Evolutionary conservation across 2,329 filamentous ascomycete species (phyloP).

Genomic region (Immersiporthe knoxdaviesiana): DNA sequence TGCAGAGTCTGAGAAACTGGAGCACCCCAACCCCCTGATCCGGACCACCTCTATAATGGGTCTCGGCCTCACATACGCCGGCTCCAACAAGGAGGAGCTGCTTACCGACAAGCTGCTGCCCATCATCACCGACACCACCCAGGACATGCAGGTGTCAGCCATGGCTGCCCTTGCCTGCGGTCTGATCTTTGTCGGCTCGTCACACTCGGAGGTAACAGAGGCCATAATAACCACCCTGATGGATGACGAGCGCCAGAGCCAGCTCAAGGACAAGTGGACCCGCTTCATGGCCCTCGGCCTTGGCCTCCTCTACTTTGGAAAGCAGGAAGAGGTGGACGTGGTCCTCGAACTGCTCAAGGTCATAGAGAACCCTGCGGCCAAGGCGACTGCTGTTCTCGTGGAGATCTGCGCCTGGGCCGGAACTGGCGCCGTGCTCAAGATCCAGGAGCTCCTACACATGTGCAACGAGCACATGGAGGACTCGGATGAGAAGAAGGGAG

Average conservation of each 20-base stretch:
- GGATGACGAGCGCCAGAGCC: constrained; percentile 87
- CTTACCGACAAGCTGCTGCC: constrained; percentile 77
- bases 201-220: constrained; percentile 87
- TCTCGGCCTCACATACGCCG: constrained; percentile 90
- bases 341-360: constrained; percentile 96
- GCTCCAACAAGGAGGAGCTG: constrained; percentile 89
- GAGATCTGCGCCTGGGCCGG: constrained; percentile 98
- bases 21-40: constrained; percentile 76
- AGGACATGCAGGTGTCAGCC: constrained; percentile 93
- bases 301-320: constrained; percentile 91
- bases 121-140: constrained; percentile 79
- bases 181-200: constrained; percentile 89
- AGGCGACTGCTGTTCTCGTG: constrained; percentile 90
- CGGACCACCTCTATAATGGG: constrained; percentile 92
- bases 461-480: constrained; percentile 98
- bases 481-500: constrained; percentile 90
- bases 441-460: constrained; percentile 95
- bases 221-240: constrained; percentile 90
- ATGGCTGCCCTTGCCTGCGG: constrained; percentile 93
- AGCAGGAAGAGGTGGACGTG: constrained; percentile 98
- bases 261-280: constrained; percentile 97
- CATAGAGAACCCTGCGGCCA: constrained; percentile 95
- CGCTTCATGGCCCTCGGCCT: constrained; percentile 94
- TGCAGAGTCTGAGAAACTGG: constrained; percentile 76
- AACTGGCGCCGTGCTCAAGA: constrained; percentile 93